Conservation (phyloP, 2,329 filamentous ascomycete genomes). For the Kalaharituber pfeilii region DNA sequence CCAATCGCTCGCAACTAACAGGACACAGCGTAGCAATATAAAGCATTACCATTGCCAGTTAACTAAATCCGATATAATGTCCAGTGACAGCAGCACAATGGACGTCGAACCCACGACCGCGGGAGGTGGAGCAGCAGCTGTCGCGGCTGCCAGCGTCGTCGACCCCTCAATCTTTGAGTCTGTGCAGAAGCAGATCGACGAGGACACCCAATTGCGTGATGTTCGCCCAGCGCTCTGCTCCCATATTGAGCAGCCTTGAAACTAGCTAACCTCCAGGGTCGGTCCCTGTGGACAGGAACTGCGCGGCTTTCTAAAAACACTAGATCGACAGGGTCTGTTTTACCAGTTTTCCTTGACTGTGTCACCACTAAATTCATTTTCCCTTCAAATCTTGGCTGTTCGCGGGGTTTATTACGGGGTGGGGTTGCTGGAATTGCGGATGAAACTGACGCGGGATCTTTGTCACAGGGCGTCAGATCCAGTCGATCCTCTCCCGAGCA, state of each 20-base stretch:
- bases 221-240: conserved; percentile 27
- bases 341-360: background rate
- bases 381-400: background rate
- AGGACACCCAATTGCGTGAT: conserved; percentile 67
- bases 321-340: conserved; percentile 53
- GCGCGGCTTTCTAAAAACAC: conserved; percentile 58
- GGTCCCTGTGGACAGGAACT: conserved; percentile 51
- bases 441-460: background rate
- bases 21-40: no score
- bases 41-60: no score
- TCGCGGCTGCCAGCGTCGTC: conserved; percentile 37
- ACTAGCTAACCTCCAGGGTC: no score
- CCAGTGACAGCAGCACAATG: background rate
- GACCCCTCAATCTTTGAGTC: conserved; percentile 72
- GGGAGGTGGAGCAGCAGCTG: conserved; percentile 24
- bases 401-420: background rate
- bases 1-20: no score
- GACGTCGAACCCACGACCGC: conserved; percentile 19
- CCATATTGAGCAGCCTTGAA: background rate
- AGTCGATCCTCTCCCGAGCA: conserved; percentile 66
- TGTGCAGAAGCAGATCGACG: conserved; percentile 76
- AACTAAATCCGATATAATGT: conserved; percentile 4
- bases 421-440: background rate
- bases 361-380: background rate
- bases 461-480: conserved; percentile 40